phyloP scores from a whole-genome alignment of 768 basidiomycete genomes.

The Boletus vermiculosoides region DNA sequence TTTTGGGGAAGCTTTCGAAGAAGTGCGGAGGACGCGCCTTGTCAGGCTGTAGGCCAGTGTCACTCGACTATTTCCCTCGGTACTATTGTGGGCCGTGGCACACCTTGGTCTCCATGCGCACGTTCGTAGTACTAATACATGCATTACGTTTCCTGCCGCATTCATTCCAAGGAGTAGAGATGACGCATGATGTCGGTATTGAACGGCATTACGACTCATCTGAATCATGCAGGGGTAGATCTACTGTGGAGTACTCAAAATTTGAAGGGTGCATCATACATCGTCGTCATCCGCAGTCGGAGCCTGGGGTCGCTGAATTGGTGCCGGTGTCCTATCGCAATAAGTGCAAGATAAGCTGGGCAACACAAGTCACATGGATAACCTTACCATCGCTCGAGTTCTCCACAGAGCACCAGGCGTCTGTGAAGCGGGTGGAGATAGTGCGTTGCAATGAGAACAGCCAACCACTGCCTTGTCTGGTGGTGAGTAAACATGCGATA shows the following conservation, averaged over 20 bases:
- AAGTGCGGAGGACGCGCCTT: slow-evolving; percentile 50
- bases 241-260: slow-evolving; percentile 15
- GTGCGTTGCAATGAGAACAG: slow-evolving; percentile 23
- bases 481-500: slow-evolving; percentile 30
- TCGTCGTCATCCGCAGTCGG: background rate
- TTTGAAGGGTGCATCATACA: background rate
- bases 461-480: slow-evolving; percentile 16
- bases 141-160: slow-evolving; percentile 3
- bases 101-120: background rate
- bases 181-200: slow-evolving; percentile 4
- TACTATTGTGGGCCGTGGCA: background rate
- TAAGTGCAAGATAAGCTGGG: slow-evolving; percentile 2
- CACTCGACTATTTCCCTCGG: slow-evolving; percentile 1
- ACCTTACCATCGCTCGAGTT: slow-evolving; percentile 14
- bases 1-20: slow-evolving; percentile 55
- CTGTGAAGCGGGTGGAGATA: slow-evolving; percentile 11
- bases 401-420: slow-evolving; percentile 14
- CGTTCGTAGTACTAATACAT: slow-evolving; percentile 17
- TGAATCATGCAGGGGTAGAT: slow-evolving; percentile 7
- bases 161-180: slow-evolving; percentile 3
- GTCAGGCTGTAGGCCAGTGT: slow-evolving; percentile 10
- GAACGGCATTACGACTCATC: slow-evolving; percentile 5
- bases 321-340: background rate
- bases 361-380: background rate
- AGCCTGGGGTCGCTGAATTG: background rate